These are phyloP conservation scores for Ormosia emarginata DNA, from an alignment of 306 rosid genomes.

Conservation along the genomic window DNA sequence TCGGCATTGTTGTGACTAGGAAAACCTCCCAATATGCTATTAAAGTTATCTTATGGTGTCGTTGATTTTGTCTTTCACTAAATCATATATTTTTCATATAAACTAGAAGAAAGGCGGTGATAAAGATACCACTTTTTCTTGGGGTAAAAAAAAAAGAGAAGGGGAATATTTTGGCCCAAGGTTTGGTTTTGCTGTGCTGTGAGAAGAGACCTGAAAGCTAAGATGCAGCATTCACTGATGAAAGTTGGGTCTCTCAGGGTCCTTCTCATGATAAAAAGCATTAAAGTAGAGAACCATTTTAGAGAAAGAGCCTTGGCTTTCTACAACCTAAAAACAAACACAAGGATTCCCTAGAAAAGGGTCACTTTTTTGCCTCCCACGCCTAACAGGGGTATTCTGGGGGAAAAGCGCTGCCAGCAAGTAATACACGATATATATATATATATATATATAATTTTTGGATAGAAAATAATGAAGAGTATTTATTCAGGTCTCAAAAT, in stretches of 20 bases:
- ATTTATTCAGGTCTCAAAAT: background rate
- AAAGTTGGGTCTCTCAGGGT: slow-evolving; percentile 19
- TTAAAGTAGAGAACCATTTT: slow-evolving; percentile 19
- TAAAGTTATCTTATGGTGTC: background rate
- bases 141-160: background rate
- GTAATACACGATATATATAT: no score
- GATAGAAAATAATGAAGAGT: background rate
- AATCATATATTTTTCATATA: background rate
- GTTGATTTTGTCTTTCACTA: background rate
- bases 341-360: slow-evolving; percentile 24
- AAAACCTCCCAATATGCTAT: no score
- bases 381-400: slow-evolving; percentile 37
- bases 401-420: background rate
- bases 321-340: slow-evolving; percentile 14
- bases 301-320: slow-evolving; percentile 43
- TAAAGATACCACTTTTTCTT: background rate
- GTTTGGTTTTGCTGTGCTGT: slow-evolving; percentile 2
- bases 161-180: slow-evolving; percentile 15
- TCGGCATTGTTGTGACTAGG: no score
- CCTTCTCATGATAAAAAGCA: slow-evolving; percentile 25
- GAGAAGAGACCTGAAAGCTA: background rate
- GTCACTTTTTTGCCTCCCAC: slow-evolving; percentile 53
- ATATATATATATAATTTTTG: no score
- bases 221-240: slow-evolving; percentile 1
- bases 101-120: background rate